These are phyloP conservation scores for Yamadazyma songkhlaensis DNA, from an alignment of 1,139 yeast genomes.

Conservation along the genomic window DNA sequence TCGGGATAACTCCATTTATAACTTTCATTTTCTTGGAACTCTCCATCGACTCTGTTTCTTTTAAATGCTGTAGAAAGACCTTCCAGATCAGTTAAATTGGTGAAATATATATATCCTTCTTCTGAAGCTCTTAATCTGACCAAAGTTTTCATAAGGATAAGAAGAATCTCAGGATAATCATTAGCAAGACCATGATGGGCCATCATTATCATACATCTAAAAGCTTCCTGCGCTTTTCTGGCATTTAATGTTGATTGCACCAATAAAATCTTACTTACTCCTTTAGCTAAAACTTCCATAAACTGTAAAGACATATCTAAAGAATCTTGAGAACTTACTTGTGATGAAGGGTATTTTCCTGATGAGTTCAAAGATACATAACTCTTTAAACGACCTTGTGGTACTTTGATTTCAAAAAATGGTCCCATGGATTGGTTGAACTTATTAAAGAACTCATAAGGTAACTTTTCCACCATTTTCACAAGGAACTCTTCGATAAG, in stretches of 20 bases:
- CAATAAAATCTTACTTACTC: conserved; percentile 33
- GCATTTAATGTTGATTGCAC: conserved; percentile 21
- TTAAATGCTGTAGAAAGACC: conserved; percentile 62
- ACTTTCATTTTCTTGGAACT: conserved; percentile 14
- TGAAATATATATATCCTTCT: conserved; percentile 45
- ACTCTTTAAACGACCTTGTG: conserved; percentile 16
- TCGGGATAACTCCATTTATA: conserved; percentile 66
- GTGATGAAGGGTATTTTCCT: conserved; percentile 9
- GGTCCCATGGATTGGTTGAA: conserved; percentile 17
- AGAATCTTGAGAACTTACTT: not conserved
- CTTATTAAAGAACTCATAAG: conserved; percentile 23
- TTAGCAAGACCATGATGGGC: conserved; percentile 26
- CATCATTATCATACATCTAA: conserved; percentile 23
- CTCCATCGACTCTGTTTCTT: conserved; percentile 36
- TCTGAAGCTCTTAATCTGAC: conserved; percentile 54
- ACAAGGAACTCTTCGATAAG: conserved; percentile 30
- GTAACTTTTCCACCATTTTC: conserved; percentile 22
- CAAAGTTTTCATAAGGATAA: conserved; percentile 52
- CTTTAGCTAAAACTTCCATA: conserved; percentile 25
- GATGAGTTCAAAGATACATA: conserved; percentile 23
- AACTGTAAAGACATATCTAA: conserved; percentile 10
- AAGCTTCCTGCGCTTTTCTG: conserved; percentile 28
- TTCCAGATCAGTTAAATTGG: conserved; percentile 61
- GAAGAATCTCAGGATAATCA: conserved; percentile 32
- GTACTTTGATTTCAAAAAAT: conserved; percentile 10